Conservation (phyloP, 2,329 filamentous ascomycete species). For the Penicillium crustosum region DNA sequence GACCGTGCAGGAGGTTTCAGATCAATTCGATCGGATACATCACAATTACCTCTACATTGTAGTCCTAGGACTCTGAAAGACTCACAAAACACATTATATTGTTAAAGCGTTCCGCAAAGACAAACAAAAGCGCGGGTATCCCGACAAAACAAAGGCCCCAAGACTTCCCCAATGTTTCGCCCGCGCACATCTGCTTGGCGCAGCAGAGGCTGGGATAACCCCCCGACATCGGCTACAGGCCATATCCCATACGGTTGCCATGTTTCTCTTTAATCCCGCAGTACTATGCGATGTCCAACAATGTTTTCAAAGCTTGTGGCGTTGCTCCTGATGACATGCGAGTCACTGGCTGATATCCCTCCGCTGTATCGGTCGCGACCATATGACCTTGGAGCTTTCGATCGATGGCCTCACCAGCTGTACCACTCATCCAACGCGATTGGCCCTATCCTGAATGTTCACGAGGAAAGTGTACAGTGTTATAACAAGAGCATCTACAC, state of each 20-base stretch:
- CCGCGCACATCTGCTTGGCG: background rate
- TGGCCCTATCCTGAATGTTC: background rate
- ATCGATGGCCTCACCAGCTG: slow-evolving; percentile 1
- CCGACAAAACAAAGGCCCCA: background rate
- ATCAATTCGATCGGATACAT: background rate
- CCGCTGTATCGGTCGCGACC: slow-evolving; percentile 1
- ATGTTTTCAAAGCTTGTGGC: background rate
- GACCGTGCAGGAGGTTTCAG: background rate
- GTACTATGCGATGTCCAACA: background rate
- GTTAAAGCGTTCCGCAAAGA: too few species aligned
- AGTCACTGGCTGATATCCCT: background rate
- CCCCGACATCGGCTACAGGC: background rate
- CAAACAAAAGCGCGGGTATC: background rate
- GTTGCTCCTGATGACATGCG: background rate
- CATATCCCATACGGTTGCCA: background rate
- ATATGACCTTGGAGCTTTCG: slow-evolving; percentile 2
- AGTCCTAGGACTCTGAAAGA: background rate
- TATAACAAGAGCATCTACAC: background rate
- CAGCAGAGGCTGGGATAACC: background rate
- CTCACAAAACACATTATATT: too few species aligned
- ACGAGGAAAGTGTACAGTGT: background rate
- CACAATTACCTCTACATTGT: too few species aligned
- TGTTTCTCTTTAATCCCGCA: background rate
- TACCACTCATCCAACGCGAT: background rate
- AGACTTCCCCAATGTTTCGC: background rate